Conservation (phyloP, 257 asterid species). For the Petrea volubilis region DNA sequence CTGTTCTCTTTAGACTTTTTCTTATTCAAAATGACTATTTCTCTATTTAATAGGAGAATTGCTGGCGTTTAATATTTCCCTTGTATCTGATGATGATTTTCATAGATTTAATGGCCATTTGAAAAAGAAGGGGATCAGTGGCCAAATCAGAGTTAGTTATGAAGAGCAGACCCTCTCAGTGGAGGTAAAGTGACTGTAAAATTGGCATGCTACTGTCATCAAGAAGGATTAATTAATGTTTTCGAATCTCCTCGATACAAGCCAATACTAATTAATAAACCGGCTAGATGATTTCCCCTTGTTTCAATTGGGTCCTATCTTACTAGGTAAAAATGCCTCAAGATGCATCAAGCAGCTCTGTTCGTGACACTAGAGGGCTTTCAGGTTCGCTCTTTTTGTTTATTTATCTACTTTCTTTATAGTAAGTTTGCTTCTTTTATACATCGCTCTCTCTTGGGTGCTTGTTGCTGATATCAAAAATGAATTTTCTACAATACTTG, state of each 20-base stretch:
- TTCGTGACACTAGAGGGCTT: conserved; percentile 90
- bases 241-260: conserved; percentile 2
- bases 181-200: conserved; percentile 58
- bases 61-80: conserved; percentile 9
- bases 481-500: background rate
- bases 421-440: background rate
- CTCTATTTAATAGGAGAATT: conserved; percentile 3
- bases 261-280: background rate
- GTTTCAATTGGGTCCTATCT: conserved; percentile 22
- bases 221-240: conserved; percentile 6
- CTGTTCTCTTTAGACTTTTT: conserved; percentile 24
- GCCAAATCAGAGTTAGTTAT: conserved; percentile 68
- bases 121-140: conserved; percentile 84
- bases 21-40: conserved; percentile 7
- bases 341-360: conserved; percentile 77
- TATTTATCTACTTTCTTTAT: background rate
- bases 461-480: background rate
- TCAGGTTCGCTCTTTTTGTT: conserved; percentile 56
- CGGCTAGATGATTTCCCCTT: conserved; percentile 19
- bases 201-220: conserved; percentile 9
- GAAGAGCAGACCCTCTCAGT: conserved; percentile 82
- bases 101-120: conserved; percentile 84
- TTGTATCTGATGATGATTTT: conserved; percentile 16
- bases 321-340: conserved; percentile 92
- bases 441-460: conserved; percentile 20